Percentiles rank a stretch among this genome's conserved stretches.
Evolutionary conservation across 306 rosid species (phyloP).

Genomic region (Cajanus cajan): DNA sequence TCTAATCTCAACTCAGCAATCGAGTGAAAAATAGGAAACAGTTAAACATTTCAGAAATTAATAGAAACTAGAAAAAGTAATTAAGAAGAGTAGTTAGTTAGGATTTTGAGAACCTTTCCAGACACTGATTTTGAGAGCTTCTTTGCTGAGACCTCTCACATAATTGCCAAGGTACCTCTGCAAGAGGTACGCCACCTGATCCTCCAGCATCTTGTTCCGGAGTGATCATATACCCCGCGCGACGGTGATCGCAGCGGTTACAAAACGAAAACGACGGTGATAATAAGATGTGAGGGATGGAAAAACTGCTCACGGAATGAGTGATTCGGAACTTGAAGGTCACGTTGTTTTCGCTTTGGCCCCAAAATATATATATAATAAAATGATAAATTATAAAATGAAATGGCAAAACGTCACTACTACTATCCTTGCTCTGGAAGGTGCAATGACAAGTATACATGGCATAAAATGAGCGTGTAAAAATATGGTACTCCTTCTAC

Average conservation of each 20-base stretch:
- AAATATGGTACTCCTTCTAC: not conserved
- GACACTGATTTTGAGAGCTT: constrained; percentile 97
- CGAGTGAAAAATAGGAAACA: constrained; percentile 1
- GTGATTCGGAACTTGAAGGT: constrained; percentile 42
- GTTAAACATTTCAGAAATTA: not conserved
- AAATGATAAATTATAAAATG: no score
- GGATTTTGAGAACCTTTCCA: constrained; percentile 65
- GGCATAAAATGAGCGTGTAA: not conserved
- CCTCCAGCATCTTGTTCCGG: constrained; percentile 82
- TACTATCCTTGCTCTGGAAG: constrained; percentile 14
- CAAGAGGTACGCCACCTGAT: constrained; percentile 92
- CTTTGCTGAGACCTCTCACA: constrained; percentile 89
- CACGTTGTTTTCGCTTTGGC: constrained; percentile 28
- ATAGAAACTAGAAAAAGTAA: not conserved
- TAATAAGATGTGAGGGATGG: not conserved
- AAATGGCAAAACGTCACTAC: not conserved
- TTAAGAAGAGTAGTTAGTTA: not conserved
- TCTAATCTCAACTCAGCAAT: constrained; percentile 29
- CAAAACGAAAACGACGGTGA: not conserved
- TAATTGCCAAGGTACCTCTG: constrained; percentile 97
- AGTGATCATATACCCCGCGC: constrained; percentile 31
- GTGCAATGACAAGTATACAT: not conserved
- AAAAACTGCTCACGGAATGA: not conserved
- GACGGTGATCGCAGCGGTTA: constrained; percentile 27
- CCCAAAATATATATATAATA: not conserved